Evolutionary conservation across 768 basidiomycete genomes (phyloP).

Genomic region (Suillus plorans): DNA sequence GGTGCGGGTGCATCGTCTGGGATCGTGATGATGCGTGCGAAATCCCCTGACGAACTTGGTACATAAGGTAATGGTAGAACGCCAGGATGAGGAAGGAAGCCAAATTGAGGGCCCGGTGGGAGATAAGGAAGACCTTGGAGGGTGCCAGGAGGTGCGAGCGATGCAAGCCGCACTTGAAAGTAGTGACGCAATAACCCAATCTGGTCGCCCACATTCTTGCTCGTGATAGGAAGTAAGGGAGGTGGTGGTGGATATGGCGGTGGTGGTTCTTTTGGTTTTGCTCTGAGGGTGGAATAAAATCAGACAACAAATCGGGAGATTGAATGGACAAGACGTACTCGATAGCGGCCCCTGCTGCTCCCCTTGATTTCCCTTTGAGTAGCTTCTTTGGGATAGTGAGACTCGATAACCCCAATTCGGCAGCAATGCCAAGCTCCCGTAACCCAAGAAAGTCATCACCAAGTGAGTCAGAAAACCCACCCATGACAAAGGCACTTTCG

Average conservation of each 20-base stretch:
- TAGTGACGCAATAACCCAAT: constrained; percentile 83
- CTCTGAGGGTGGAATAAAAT: constrained; percentile 32
- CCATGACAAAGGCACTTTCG: constrained; percentile 70
- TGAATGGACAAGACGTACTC: constrained; percentile 43
- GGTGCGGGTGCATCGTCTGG: constrained; percentile 64
- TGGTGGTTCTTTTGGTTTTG: constrained; percentile 71
- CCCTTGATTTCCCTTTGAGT: constrained; percentile 61
- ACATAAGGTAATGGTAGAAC: constrained; percentile 16
- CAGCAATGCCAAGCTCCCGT: constrained; percentile 83
- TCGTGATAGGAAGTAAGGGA: constrained; percentile 70
- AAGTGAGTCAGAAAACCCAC: constrained; percentile 83
- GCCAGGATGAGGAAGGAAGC: constrained; percentile 11
- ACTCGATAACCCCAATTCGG: constrained; percentile 76
- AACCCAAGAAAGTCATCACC: constrained; percentile 95
- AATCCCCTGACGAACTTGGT: constrained; percentile 14
- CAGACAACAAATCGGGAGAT: background rate
- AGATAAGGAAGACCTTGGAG: constrained; percentile 6
- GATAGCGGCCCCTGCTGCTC: constrained; percentile 36
- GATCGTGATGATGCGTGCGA: constrained; percentile 38
- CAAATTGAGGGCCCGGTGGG: constrained; percentile 10
- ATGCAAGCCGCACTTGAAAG: constrained; percentile 59
- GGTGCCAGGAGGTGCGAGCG: constrained; percentile 34
- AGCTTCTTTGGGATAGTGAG: constrained; percentile 78
- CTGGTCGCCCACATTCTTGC: constrained; percentile 67
- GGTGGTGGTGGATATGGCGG: constrained; percentile 86